Evolutionary conservation across 2,329 filamentous ascomycete genomes (phyloP).

Genomic region (Colletotrichum phormii): DNA sequence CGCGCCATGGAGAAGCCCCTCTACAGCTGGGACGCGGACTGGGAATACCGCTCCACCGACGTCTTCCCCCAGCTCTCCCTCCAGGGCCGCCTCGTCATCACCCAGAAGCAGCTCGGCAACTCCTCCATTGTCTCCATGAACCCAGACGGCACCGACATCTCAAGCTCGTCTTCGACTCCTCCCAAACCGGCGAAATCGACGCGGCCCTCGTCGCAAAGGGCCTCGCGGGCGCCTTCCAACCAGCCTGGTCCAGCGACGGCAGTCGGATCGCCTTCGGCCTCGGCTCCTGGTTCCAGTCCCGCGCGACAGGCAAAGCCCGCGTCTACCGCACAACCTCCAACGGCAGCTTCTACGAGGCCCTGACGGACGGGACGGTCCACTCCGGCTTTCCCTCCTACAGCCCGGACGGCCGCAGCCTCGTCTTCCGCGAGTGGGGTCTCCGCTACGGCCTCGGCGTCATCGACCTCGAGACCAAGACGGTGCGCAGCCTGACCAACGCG

Average conservation of each 20-base stretch:
- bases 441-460: slow-evolving; percentile 21
- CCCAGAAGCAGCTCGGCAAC: slow-evolving; percentile 30
- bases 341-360: slow-evolving; percentile 16
- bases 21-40: slow-evolving; percentile 28
- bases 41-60: slow-evolving; percentile 29
- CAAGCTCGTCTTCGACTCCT: slow-evolving; percentile 29
- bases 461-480: slow-evolving; percentile 7
- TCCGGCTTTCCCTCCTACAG: slow-evolving; percentile 22
- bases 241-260: slow-evolving; percentile 19
- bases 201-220: slow-evolving; percentile 15
- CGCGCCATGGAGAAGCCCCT: slow-evolving; percentile 27
- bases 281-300: slow-evolving; percentile 21
- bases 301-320: slow-evolving; percentile 17
- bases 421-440: slow-evolving; percentile 25
- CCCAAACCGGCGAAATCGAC: slow-evolving; percentile 16
- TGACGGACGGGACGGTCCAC: slow-evolving; percentile 24
- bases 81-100: slow-evolving; percentile 24
- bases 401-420: slow-evolving; percentile 8
- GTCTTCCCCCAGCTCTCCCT: slow-evolving; percentile 27
- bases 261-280: slow-evolving; percentile 13
- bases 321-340: slow-evolving; percentile 17
- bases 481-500: slow-evolving; percentile 15
- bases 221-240: slow-evolving; percentile 23
- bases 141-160: slow-evolving; percentile 25
- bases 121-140: slow-evolving; percentile 30